Percentiles rank a stretch among this genome's conserved stretches.
Evolutionary conservation across 2,329 filamentous ascomycete genomes (phyloP).

Genomic region (Pseudonectria buxi): DNA sequence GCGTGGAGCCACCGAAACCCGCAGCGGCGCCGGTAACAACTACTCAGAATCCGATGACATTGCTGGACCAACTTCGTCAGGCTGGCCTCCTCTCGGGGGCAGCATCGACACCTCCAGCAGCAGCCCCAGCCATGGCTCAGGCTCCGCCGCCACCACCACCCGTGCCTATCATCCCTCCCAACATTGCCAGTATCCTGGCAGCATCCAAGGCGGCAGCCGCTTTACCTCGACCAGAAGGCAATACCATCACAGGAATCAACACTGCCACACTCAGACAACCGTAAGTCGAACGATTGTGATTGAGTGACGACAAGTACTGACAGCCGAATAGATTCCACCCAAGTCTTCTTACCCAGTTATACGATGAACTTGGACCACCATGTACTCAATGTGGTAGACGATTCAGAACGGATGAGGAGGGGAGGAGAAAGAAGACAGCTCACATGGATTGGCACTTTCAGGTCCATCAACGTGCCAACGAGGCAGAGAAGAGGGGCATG

Average conservation of each 20-base stretch:
- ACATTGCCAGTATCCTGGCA: conserved; percentile 31
- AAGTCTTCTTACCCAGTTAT: conserved; percentile 65
- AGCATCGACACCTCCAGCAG: conserved; percentile 33
- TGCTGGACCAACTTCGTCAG: conserved; percentile 61
- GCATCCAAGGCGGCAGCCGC: conserved; percentile 23
- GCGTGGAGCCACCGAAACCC: conserved; percentile 29
- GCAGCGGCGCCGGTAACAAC: conserved; percentile 27
- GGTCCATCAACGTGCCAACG: conserved; percentile 80
- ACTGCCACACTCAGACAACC: conserved; percentile 63
- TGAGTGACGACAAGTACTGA: conserved; percentile 7
- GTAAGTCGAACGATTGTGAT: conserved; percentile 39
- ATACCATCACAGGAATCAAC: conserved; percentile 53
- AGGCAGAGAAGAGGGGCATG: conserved; percentile 77
- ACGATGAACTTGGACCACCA: conserved; percentile 75
- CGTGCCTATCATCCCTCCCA: conserved; percentile 26
- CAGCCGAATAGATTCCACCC: conserved; percentile 55
- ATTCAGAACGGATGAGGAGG: conserved; percentile 70
- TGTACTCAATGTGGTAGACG: conserved; percentile 89
- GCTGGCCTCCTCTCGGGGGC: conserved; percentile 56
- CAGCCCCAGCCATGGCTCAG: conserved; percentile 28
- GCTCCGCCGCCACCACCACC: conserved; percentile 22
- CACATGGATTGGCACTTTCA: conserved; percentile 99
- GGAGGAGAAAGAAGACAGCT: conserved; percentile 76
- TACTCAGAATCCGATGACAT: conserved; percentile 45
- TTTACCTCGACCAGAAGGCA: conserved; percentile 24